Evolutionary conservation across 2,329 filamentous ascomycete genomes (phyloP).

Genomic region (Trichoderma harzianum): DNA sequence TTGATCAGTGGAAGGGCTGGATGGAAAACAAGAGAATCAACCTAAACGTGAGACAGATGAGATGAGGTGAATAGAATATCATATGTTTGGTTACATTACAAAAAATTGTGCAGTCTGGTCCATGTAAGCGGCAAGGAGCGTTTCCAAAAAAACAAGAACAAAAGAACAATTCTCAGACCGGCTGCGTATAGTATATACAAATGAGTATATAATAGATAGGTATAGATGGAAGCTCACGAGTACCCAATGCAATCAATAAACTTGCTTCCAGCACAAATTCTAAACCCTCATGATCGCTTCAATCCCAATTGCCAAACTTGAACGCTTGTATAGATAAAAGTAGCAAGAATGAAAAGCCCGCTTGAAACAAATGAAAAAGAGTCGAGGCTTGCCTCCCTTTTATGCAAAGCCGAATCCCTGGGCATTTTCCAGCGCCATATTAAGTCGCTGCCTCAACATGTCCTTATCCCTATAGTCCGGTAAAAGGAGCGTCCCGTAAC

Average conservation of each 20-base stretch:
- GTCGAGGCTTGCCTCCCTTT: slow-evolving; percentile 12
- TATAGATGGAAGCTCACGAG: not conserved
- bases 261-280: not conserved
- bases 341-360: not conserved
- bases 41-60: slow-evolving; percentile 89
- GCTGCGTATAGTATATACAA: not conserved
- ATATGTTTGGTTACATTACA: not conserved
- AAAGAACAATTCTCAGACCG: not conserved
- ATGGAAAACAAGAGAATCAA: slow-evolving; percentile 87
- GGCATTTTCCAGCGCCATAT: slow-evolving; percentile 83
- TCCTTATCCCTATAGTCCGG: slow-evolving; percentile 75
- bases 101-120: not conserved
- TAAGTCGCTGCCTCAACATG: slow-evolving; percentile 69
- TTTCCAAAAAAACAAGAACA: not conserved
- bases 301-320: not conserved
- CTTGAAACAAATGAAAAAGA: not conserved
- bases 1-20: slow-evolving; percentile 76
- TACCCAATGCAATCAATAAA: not conserved
- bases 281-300: not conserved
- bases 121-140: not conserved
- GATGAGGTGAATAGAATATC: slow-evolving; percentile 47
- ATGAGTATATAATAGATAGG: not conserved
- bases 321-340: not conserved
- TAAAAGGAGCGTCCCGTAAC: slow-evolving; percentile 82
- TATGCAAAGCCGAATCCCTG: slow-evolving; percentile 84